These are phyloP conservation scores for Cardamine occulta DNA, from an alignment of 345 rosid species.

Conservation along the genomic window DNA sequence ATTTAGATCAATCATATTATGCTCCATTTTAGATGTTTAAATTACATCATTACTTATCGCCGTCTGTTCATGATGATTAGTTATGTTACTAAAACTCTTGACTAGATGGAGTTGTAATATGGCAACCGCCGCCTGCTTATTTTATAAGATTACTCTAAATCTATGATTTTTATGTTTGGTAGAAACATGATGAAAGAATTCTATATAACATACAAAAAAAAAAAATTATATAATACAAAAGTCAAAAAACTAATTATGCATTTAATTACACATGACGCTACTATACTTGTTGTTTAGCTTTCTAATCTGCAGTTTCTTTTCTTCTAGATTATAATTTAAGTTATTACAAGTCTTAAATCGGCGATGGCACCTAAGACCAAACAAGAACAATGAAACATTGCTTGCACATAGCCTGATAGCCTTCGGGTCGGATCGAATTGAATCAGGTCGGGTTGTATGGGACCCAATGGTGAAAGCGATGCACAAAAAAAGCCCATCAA, in stretches of 20 bases:
- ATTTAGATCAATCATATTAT: neutral
- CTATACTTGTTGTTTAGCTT: neutral
- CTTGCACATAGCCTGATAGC: constrained; percentile 3
- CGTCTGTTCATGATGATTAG: constrained; percentile 18
- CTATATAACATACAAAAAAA: neutral
- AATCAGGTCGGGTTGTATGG: constrained; percentile 3
- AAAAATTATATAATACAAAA: neutral
- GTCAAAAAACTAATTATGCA: constrained; percentile 20
- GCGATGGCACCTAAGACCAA: constrained; percentile 41
- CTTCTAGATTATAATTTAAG: constrained; percentile 5
- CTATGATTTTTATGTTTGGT: constrained; percentile 4
- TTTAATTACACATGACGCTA: constrained; percentile 31
- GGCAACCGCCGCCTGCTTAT: constrained; percentile 13
- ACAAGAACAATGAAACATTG: constrained; percentile 37
- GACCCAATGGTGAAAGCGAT: constrained; percentile 33
- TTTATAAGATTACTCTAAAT: constrained; percentile 16
- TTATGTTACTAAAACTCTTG: constrained; percentile 19
- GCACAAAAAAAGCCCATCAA: constrained; percentile 34
- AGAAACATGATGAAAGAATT: constrained; percentile 16
- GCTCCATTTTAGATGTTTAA: constrained; percentile 14
- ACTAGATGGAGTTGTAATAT: constrained; percentile 33
- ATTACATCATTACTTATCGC: constrained; percentile 12
- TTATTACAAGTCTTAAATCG: neutral
- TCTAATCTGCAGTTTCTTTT: neutral
- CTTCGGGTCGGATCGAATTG: neutral